phyloP scores from a whole-genome alignment of 1,139 yeast genomes.

The Wickerhamomyces sp. region DNA sequence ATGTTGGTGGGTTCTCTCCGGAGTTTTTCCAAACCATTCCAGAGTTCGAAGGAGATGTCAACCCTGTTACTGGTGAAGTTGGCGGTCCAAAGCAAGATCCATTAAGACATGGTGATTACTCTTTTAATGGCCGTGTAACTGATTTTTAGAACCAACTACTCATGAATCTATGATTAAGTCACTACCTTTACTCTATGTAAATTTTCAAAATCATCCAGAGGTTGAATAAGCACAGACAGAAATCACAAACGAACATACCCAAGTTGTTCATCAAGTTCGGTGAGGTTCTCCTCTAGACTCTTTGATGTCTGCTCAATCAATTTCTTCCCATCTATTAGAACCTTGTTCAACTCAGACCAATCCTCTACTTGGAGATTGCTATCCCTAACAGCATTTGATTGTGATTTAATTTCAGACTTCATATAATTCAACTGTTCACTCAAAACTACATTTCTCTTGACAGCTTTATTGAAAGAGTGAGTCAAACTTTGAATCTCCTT shows the following conservation, averaged over 20 bases:
- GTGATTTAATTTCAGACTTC: slow-evolving; percentile 14
- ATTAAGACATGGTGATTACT: slow-evolving; percentile 85
- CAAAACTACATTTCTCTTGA: slow-evolving; percentile 19
- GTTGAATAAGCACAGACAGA: background rate
- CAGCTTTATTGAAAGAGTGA: slow-evolving; percentile 26
- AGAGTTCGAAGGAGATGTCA: slow-evolving; percentile 92
- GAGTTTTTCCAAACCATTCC: slow-evolving; percentile 75
- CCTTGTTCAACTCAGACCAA: slow-evolving; percentile 15
- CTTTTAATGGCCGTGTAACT: slow-evolving; percentile 93
- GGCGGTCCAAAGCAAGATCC: slow-evolving; percentile 99
- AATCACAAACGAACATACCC: slow-evolving; percentile 5
- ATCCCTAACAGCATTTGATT: background rate
- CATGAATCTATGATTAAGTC: too few relatives aligned
- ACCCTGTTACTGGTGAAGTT: slow-evolving; percentile 90
- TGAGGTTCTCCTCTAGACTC: slow-evolving; percentile 6
- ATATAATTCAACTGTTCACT: slow-evolving; percentile 22
- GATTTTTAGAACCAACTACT: slow-evolving; percentile 52
- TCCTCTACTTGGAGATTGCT: slow-evolving; percentile 2
- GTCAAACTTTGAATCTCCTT: slow-evolving; percentile 34
- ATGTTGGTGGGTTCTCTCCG: slow-evolving; percentile 64
- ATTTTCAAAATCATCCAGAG: background rate
- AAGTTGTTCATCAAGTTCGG: slow-evolving; percentile 11
- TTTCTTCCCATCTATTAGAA: slow-evolving; percentile 15
- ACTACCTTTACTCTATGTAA: too few relatives aligned
- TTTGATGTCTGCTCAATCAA: slow-evolving; percentile 11